phyloP scores from a whole-genome alignment of 1,284 basidiomycete genomes.

The Moesziomyces sp. region DNA sequence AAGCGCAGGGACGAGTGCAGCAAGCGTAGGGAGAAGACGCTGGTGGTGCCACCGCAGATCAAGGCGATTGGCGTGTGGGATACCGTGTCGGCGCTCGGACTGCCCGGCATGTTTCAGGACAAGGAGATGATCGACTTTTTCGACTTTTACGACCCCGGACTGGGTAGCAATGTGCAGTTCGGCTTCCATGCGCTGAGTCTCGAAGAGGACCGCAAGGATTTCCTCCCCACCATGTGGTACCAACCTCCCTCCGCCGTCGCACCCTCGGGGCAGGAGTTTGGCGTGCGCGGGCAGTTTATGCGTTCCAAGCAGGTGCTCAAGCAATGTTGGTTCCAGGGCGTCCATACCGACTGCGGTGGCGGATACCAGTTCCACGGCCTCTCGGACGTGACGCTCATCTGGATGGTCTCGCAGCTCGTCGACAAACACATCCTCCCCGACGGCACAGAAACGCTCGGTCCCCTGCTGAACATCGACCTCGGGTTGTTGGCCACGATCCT shows the following conservation, averaged over 20 bases:
- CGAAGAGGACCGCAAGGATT: constrained; percentile 62
- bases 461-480: constrained; percentile 49
- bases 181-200: constrained; percentile 63
- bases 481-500: constrained; percentile 25
- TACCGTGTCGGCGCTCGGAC: constrained; percentile 48
- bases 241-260: constrained; percentile 14
- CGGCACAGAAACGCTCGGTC: constrained; percentile 23
- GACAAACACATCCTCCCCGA: constrained; percentile 38
- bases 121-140: constrained; percentile 48
- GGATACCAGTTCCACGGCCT: constrained; percentile 60
- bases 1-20: constrained; percentile 8
- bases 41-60: constrained; percentile 43
- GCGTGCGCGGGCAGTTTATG: constrained; percentile 18
- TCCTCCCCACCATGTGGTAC: constrained; percentile 58
- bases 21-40: not conserved
- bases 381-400: constrained; percentile 57
- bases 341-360: constrained; percentile 62
- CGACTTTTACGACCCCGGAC: constrained; percentile 61
- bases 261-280: not conserved
- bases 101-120: constrained; percentile 47
- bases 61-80: constrained; percentile 57
- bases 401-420: constrained; percentile 60
- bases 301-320: constrained; percentile 53
- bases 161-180: constrained; percentile 57
- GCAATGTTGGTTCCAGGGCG: constrained; percentile 65